Percentiles rank a stretch among this genome's conserved stretches.
Evolutionary conservation across 495 filamentous ascomycete species (phyloP).

Genomic region (Chaetomium fimeti): DNA sequence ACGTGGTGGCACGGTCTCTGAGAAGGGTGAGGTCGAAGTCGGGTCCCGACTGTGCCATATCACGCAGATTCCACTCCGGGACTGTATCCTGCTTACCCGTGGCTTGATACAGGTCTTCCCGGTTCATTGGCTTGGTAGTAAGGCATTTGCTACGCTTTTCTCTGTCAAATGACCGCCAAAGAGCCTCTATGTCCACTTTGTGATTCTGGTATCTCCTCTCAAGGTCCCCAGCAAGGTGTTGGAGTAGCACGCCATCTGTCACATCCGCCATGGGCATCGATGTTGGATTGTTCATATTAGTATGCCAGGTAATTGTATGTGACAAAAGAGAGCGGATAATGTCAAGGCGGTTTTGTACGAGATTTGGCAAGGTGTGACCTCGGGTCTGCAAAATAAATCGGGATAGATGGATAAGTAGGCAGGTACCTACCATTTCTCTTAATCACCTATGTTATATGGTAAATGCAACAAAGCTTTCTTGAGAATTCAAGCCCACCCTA

Average conservation of each 20-base stretch:
- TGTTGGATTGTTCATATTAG: too few species aligned
- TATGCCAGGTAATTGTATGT: too few species aligned
- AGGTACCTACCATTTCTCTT: too few species aligned
- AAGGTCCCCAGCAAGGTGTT: not conserved
- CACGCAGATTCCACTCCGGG: conserved; percentile 43
- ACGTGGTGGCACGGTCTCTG: conserved; percentile 34
- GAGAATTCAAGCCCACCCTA: too few species aligned
- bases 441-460: too few species aligned
- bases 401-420: too few species aligned
- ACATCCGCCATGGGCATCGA: too few species aligned
- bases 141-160: conserved; percentile 25
- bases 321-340: too few species aligned
- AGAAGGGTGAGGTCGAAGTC: conserved; percentile 37
- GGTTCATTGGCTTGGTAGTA: conserved; percentile 25
- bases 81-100: conserved; percentile 26
- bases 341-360: too few species aligned
- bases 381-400: too few species aligned
- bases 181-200: not conserved
- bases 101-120: conserved; percentile 24
- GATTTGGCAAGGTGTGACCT: too few species aligned
- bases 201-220: not conserved
- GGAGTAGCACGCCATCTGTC: not conserved
- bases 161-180: conserved; percentile 14
- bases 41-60: conserved; percentile 34
- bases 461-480: too few species aligned